A percentile compares a stretch with the other conserved stretches of the same genome.
Conservation (phyloP, 1,284 basidiomycete genomes). For the Coriolopsis trogii region DNA sequence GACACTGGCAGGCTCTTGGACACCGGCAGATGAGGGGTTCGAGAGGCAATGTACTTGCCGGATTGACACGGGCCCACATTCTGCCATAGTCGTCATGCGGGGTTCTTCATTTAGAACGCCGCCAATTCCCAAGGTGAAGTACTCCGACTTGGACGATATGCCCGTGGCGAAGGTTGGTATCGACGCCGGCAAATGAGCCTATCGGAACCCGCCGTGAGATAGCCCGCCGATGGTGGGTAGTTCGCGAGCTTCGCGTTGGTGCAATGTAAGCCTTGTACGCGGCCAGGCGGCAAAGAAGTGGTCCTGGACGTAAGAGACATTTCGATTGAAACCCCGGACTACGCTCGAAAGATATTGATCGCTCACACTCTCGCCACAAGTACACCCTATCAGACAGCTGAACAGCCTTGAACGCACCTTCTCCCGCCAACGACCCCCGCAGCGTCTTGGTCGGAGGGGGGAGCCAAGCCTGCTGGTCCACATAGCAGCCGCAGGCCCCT, state of each 20-base stretch:
- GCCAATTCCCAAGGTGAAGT: too few relatives aligned
- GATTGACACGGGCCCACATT: background rate
- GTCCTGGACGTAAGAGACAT: background rate
- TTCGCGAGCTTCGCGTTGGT: background rate
- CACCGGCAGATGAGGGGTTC: too few relatives aligned
- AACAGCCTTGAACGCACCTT: background rate
- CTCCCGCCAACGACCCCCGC: background rate
- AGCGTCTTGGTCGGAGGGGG: background rate
- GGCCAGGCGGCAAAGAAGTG: constrained; percentile 2
- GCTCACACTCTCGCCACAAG: background rate
- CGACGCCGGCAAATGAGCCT: background rate
- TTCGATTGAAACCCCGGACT: background rate
- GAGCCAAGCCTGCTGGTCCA: too few relatives aligned
- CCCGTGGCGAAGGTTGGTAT: background rate
- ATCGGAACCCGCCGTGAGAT: background rate
- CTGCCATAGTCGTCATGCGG: too few relatives aligned
- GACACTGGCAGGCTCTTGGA: too few relatives aligned
- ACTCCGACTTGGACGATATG: too few relatives aligned
- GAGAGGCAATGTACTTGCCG: too few relatives aligned
- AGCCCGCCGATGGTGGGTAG: background rate
- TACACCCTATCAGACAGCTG: background rate
- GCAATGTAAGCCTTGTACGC: constrained; percentile 2
- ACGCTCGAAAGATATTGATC: background rate
- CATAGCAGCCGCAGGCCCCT: too few relatives aligned
- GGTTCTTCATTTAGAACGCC: too few relatives aligned